A percentile compares a stretch with the other conserved stretches of the same genome.
These are phyloP conservation scores for Recurvomyces mirabilis DNA, from an alignment of 495 filamentous ascomycete species.

Conservation along the genomic window DNA sequence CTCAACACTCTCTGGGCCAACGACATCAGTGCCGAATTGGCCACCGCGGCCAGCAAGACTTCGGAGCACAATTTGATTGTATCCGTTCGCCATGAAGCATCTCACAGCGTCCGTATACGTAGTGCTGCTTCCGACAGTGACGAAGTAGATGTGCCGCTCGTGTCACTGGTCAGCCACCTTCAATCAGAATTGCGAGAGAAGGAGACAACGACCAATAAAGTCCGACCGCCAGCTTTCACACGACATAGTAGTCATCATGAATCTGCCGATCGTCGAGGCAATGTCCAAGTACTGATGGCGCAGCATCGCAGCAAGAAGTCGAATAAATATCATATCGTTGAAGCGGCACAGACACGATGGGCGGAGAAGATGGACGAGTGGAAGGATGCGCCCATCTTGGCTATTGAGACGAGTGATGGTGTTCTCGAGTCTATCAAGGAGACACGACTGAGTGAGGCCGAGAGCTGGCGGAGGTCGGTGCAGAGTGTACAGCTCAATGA, in stretches of 20 bases:
- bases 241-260: slow-evolving; percentile 18
- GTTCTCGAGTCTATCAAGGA: slow-evolving; percentile 69
- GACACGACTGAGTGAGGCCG: slow-evolving; percentile 66
- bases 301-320: slow-evolving; percentile 81
- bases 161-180: slow-evolving; percentile 71
- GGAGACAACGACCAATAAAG: slow-evolving; percentile 6
- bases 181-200: slow-evolving; percentile 73
- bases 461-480: slow-evolving; percentile 75
- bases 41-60: slow-evolving; percentile 45
- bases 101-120: slow-evolving; percentile 28
- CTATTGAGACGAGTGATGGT: slow-evolving; percentile 78
- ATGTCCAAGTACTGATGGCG: slow-evolving; percentile 67
- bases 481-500: slow-evolving; percentile 68
- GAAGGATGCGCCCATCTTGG: slow-evolving; percentile 69
- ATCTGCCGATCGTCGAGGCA: slow-evolving; percentile 50
- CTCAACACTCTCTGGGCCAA: slow-evolving; percentile 71
- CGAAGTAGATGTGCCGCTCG: slow-evolving; percentile 63
- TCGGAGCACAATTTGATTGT: slow-evolving; percentile 82
- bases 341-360: slow-evolving; percentile 40
- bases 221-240: slow-evolving; percentile 11
- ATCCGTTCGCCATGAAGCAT: slow-evolving; percentile 68
- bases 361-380: slow-evolving; percentile 37
- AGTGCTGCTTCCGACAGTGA: slow-evolving; percentile 69
- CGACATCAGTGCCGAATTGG: slow-evolving; percentile 83
- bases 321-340: slow-evolving; percentile 73